phyloP scores from a whole-genome alignment of 805 yeast genomes.

The Tetrapisispora taiwanensis region DNA sequence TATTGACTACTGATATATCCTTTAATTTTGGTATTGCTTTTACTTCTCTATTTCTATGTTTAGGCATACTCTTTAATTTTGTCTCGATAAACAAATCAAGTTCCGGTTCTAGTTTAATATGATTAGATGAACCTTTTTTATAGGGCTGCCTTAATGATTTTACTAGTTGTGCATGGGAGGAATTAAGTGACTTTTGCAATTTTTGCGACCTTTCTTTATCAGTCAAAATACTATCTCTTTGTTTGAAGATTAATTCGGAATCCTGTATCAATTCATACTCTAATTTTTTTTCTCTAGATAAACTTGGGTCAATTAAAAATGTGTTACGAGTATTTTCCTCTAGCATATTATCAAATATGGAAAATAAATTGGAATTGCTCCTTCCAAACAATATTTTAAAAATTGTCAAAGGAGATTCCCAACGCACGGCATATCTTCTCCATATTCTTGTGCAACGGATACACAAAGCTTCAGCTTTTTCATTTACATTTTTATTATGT shows the following conservation, averaged over 20 bases:
- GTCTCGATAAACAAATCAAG: slow-evolving; percentile 10
- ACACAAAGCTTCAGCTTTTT: slow-evolving; percentile 54
- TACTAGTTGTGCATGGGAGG: slow-evolving; percentile 16
- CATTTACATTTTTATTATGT: slow-evolving; percentile 5
- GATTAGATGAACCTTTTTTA: slow-evolving; percentile 6
- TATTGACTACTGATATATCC: no score
- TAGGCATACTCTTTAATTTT: no score
- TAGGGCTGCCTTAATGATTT: slow-evolving; percentile 13
- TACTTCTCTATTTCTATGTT: no score
- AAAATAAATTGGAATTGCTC: slow-evolving; percentile 8
- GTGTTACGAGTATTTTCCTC: slow-evolving; percentile 12
- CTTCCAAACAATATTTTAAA: slow-evolving; percentile 34
- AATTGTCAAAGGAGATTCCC: slow-evolving; percentile 74
- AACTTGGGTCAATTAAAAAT: slow-evolving; percentile 9
- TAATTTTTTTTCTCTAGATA: slow-evolving; percentile 34
- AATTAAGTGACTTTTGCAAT: slow-evolving; percentile 14
- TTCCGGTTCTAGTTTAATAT: slow-evolving; percentile 9
- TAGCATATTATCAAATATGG: slow-evolving; percentile 12
- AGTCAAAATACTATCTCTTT: slow-evolving; percentile 32
- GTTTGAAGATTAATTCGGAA: slow-evolving; percentile 41
- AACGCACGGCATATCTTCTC: slow-evolving; percentile 78
- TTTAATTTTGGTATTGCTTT: no score
- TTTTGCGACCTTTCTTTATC: slow-evolving; percentile 13
- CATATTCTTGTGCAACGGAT: slow-evolving; percentile 80
- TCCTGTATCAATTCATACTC: slow-evolving; percentile 65